Conservation (phyloP, 495 filamentous ascomycete species). For the Lindgomyces ingoldianus region DNA sequence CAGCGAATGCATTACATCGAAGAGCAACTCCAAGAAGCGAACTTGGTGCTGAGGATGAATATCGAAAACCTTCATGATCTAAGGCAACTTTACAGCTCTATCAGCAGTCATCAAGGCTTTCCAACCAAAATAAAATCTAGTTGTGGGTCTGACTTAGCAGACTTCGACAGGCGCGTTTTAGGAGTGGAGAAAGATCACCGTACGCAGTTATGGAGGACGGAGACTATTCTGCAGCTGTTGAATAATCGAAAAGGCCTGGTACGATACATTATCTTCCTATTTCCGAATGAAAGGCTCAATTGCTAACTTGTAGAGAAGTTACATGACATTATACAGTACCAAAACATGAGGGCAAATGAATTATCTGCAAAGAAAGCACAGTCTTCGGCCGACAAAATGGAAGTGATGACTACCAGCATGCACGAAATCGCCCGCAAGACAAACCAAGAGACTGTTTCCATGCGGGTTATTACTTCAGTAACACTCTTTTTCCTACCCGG, state of each 20-base stretch:
- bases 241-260: conserved; percentile 40
- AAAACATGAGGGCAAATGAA: conserved; percentile 42
- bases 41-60: conserved; percentile 46
- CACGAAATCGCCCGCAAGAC: conserved; percentile 35
- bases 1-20: conserved; percentile 47
- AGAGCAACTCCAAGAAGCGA: conserved; percentile 46
- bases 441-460: conserved; percentile 38
- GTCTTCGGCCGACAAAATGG: conserved; percentile 41
- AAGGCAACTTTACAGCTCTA: conserved; percentile 38
- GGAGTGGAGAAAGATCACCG: conserved; percentile 39
- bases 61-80: conserved; percentile 45
- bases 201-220: conserved; percentile 39
- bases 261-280: conserved; percentile 7
- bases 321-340: conserved; percentile 39
- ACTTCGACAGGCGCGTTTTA: conserved; percentile 33
- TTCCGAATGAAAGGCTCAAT: background rate
- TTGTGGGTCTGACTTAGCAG: conserved; percentile 20
- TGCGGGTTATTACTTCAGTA: conserved; percentile 50
- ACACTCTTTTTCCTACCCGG: conserved; percentile 50
- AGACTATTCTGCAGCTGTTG: conserved; percentile 37
- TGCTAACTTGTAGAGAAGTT: conserved; percentile 34
- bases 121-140: conserved; percentile 4
- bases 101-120: background rate
- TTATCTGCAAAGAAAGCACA: conserved; percentile 40
- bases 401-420: conserved; percentile 40